Evolutionary conservation across 257 asterid genomes (phyloP).

Genomic region (Buddleja alternifolia): DNA sequence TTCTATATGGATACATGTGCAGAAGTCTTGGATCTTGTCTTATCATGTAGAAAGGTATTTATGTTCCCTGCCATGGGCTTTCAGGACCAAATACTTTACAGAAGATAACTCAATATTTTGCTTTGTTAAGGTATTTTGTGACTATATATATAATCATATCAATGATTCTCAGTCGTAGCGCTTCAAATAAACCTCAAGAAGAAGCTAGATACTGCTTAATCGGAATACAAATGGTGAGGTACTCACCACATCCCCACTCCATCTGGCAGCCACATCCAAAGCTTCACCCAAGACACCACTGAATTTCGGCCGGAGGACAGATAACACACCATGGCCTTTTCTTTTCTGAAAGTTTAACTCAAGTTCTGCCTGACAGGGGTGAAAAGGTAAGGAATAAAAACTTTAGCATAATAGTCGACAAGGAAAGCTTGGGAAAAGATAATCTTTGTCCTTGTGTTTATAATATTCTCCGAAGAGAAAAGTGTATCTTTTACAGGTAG

Average conservation of each 20-base stretch:
- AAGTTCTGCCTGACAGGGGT: slow-evolving; percentile 73
- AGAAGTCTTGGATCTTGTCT: slow-evolving; percentile 15
- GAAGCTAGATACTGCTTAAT: slow-evolving; percentile 22
- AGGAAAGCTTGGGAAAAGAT: slow-evolving; percentile 7
- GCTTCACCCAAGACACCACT: slow-evolving; percentile 99
- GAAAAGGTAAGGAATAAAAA: slow-evolving; percentile 12
- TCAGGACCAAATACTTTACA: not conserved
- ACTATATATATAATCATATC: slow-evolving; percentile 12
- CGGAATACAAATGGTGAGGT: slow-evolving; percentile 26
- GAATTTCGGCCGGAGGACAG: slow-evolving; percentile 94
- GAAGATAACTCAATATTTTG: not conserved
- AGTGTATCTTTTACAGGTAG: slow-evolving; percentile 15
- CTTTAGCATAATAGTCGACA: slow-evolving; percentile 1
- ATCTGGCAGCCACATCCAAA: slow-evolving; percentile 96
- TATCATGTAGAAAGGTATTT: not conserved
- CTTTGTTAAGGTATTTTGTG: not conserved
- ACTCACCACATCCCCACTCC: slow-evolving; percentile 99
- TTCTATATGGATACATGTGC: not conserved
- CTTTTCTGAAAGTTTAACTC: slow-evolving; percentile 95
- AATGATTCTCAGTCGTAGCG: slow-evolving; percentile 13
- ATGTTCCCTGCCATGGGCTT: not conserved
- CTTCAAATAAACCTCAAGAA: slow-evolving; percentile 13
- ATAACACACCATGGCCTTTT: slow-evolving; percentile 93
- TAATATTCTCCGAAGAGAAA: slow-evolving; percentile 21
- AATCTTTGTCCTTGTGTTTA: slow-evolving; percentile 12